phyloP scores from a whole-genome alignment of 1,284 basidiomycete genomes.

The Tilletiaria anomala region DNA sequence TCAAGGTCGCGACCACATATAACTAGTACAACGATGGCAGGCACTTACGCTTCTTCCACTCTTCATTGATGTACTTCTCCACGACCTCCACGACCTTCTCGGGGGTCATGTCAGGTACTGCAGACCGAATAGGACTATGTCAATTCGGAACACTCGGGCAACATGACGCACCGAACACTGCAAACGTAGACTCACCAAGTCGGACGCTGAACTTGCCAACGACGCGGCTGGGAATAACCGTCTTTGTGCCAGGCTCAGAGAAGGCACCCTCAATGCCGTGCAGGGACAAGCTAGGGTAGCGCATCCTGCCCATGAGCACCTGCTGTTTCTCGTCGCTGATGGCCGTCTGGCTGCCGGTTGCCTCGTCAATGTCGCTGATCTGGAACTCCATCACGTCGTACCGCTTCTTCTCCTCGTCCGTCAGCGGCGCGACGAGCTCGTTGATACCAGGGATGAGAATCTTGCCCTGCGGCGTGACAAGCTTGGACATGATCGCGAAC shows the following conservation, averaged over 20 bases:
- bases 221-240: constrained; percentile 83
- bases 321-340: constrained; percentile 64
- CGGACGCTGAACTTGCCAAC: constrained; percentile 47
- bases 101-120: constrained; percentile 76
- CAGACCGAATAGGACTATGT: no score
- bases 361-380: constrained; percentile 57
- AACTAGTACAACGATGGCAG: no score
- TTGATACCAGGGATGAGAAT: constrained; percentile 85
- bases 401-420: constrained; percentile 57
- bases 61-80: constrained; percentile 24
- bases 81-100: constrained; percentile 31
- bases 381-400: constrained; percentile 41
- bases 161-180: no score
- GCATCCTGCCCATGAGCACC: constrained; percentile 67
- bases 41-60: no score
- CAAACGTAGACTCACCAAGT: no score
- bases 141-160: no score
- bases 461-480: constrained; percentile 65
- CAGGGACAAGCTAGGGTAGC: constrained; percentile 68
- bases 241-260: constrained; percentile 55
- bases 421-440: constrained; percentile 66
- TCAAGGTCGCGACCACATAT: no score
- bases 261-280: constrained; percentile 98
- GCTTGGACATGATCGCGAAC: constrained; percentile 50
- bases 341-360: constrained; percentile 63